Base-by-base conservation (phyloP, 305 asterid genomes). In the Ilex paraguariensis region DNA sequence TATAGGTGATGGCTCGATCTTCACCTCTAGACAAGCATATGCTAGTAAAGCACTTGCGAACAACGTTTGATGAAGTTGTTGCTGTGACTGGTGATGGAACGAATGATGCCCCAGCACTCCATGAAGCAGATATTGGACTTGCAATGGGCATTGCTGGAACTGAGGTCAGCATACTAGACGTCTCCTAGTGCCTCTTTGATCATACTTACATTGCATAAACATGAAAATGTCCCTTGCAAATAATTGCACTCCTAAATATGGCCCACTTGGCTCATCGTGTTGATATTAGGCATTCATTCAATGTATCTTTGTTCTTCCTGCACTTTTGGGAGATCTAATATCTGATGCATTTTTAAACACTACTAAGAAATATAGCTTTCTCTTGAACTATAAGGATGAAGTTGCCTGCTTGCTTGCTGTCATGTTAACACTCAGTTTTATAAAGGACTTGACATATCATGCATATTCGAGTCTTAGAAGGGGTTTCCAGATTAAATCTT, bases 81-180 rank as follows among this genome's bases (percentile, higher is more conserved):
- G 99, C 99, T 15, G 99, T 93, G 13, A 90, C 97, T 63, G 99
- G 99, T 50, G 99, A 93, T 67, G 99, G 99, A 62, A 93, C 99
- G 11, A 90, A 93, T 57, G 99, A 93, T 72, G 99, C 99, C 66
- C 99, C 99, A 54, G 98, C 98, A 40, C 97, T 92, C 61, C 98
- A 87, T 57, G 99, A 93, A 80, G 98, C 98, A n/a, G 99, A 93
- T 77, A 90, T 90, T 57, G 97, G 99, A 53, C 95, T 93, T 68
- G 99, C 99, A 33, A 93, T 93, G 99, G 99, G 99, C 59, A 93
- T 93, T 65, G 87, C 99, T 15, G 97, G 97, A 67, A 93, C 99
- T 54, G 97, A 93, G 94, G 99, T 92, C 59, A 48, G 57, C 30
- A 54, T 68, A n/a, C 16, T 51, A 10, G 40, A 66, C n/a, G 52